These are phyloP conservation scores for Trichosporon inkin DNA, from an alignment of 1,284 basidiomycete genomes.

Conservation along the genomic window DNA sequence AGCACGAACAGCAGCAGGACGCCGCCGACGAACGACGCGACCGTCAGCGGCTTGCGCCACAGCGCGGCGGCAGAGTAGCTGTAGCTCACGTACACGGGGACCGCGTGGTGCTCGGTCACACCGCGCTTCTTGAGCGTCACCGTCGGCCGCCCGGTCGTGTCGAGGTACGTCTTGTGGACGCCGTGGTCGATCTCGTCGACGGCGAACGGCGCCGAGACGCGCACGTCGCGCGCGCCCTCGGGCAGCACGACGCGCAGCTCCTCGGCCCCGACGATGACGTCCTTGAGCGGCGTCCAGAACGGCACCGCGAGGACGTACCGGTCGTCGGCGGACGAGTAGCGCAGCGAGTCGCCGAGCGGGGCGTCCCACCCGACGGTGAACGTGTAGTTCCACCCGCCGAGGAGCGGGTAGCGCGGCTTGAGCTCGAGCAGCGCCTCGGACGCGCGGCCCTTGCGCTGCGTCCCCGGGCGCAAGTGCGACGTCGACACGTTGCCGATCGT, in stretches of 20 bases:
- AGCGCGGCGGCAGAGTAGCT: conserved; percentile 69
- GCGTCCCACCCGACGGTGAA: conserved; percentile 93
- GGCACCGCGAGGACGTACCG: conserved; percentile 67
- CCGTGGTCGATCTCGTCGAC: conserved; percentile 60
- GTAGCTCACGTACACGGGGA: conserved; percentile 61
- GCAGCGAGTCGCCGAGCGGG: conserved; percentile 62
- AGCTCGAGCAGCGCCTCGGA: conserved; percentile 65
- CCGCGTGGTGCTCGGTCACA: conserved; percentile 71
- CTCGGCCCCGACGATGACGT: conserved; percentile 75
- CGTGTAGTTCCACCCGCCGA: conserved; percentile 97
- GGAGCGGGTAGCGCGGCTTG: conserved; percentile 81
- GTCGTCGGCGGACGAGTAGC: conserved; percentile 53
- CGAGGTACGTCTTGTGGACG: conserved; percentile 80
- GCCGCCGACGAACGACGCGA: conserved; percentile 37
- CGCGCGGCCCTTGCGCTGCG: conserved; percentile 43
- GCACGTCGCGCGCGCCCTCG: conserved; percentile 84
- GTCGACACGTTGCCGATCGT: conserved; percentile 95
- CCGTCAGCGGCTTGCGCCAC: conserved; percentile 72
- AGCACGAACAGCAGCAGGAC: conserved; percentile 44
- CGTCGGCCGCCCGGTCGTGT: conserved; percentile 82
- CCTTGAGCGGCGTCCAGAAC: conserved; percentile 75
- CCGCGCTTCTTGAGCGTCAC: conserved; percentile 69
- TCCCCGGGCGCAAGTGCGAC: conserved; percentile 69
- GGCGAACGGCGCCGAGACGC: conserved; percentile 72
- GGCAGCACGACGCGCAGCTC: conserved; percentile 79